These are phyloP conservation scores for Myochromella boudieri DNA, from an alignment of 768 basidiomycete genomes.

Conservation along the genomic window DNA sequence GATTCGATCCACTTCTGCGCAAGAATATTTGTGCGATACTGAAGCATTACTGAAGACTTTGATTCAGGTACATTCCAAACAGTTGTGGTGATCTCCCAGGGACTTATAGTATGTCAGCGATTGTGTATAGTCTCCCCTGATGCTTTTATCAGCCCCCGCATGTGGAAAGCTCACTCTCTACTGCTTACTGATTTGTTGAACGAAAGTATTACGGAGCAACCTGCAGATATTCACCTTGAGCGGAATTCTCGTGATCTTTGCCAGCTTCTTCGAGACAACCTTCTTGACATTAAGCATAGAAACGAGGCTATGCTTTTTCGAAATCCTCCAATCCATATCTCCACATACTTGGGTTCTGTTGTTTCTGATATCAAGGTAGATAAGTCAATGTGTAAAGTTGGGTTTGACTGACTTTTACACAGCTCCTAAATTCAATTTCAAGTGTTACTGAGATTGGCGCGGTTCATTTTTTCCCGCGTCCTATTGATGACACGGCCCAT, in stretches of 20 bases:
- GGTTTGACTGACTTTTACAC: constrained; percentile 2
- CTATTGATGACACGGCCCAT: constrained; percentile 33
- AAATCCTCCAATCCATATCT: constrained; percentile 59
- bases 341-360: constrained; percentile 60
- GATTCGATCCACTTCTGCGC: constrained; percentile 56
- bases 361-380: constrained; percentile 52
- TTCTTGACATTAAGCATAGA: constrained; percentile 69
- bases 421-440: constrained; percentile 80
- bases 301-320: constrained; percentile 82
- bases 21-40: constrained; percentile 54
- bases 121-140: constrained; percentile 72
- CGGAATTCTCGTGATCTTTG: constrained; percentile 44
- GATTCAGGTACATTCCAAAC: constrained; percentile 48
- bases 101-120: constrained; percentile 41
- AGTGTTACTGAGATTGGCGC: constrained; percentile 58
- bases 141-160: constrained; percentile 69
- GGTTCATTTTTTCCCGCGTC: constrained; percentile 58
- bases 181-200: constrained; percentile 49
- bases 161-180: constrained; percentile 57
- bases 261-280: constrained; percentile 52
- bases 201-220: constrained; percentile 33
- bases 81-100: not conserved
- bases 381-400: not conserved
- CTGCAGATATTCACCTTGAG: constrained; percentile 33
- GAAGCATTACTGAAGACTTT: constrained; percentile 53